Percentiles rank a stretch among this genome's conserved stretches.
Conservation (phyloP, 2,329 filamentous ascomycete genomes). For the Dactylella cylindrospora region DNA sequence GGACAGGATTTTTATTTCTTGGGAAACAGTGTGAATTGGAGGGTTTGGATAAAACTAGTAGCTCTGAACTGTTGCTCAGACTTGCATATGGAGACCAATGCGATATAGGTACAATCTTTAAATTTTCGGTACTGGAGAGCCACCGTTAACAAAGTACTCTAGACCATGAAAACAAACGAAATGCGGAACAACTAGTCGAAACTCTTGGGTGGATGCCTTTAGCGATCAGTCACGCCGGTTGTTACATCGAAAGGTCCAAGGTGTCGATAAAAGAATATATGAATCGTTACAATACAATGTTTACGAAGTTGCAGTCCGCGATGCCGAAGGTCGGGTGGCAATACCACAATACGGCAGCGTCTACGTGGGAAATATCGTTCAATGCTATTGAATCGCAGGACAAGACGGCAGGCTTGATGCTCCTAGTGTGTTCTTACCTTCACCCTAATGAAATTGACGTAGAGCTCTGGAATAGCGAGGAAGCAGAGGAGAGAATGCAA, state of each 20-base stretch:
- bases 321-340: constrained; percentile 16
- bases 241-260: constrained; percentile 20
- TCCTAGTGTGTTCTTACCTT: constrained; percentile 45
- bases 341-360: constrained; percentile 21
- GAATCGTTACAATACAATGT: constrained; percentile 24
- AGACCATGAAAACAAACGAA: constrained; percentile 1
- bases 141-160: background rate
- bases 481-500: constrained; percentile 8
- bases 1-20: constrained; percentile 15
- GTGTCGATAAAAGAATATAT: constrained; percentile 29
- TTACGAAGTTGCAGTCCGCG: constrained; percentile 10
- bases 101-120: background rate
- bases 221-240: constrained; percentile 16
- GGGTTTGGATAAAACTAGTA: constrained; percentile 14
- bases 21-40: constrained; percentile 5
- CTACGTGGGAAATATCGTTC: constrained; percentile 43
- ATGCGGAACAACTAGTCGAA: constrained; percentile 4
- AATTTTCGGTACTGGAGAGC: background rate
- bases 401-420: constrained; percentile 25
- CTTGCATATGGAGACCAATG: background rate
- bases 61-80: background rate
- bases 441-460: constrained; percentile 39
- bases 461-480: constrained; percentile 16
- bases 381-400: constrained; percentile 34
- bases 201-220: constrained; percentile 29